Conservation (phyloP, 1,284 basidiomycete species). For the Cryptococcus neoformans region DNA sequence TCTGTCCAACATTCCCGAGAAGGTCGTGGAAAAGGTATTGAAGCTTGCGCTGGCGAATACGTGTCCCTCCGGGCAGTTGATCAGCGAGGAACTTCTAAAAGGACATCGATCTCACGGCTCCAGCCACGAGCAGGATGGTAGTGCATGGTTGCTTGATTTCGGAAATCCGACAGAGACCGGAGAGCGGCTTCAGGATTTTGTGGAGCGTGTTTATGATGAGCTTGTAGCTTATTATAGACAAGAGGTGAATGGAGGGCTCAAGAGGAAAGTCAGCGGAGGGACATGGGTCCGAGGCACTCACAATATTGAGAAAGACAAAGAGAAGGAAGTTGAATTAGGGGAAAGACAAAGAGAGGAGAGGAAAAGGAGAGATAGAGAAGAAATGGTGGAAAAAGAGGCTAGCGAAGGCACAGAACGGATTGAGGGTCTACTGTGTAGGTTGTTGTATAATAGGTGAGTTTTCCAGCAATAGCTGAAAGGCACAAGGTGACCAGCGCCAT, state of each 20-base stretch:
- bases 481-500: neutral
- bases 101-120: conserved; percentile 8
- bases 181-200: conserved; percentile 69
- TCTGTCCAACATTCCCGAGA: conserved; percentile 56
- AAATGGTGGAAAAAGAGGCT: conserved; percentile 41
- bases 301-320: neutral
- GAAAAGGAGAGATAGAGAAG: conserved; percentile 43
- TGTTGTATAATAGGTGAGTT: conserved; percentile 68
- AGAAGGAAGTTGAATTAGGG: conserved; percentile 13
- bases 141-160: conserved; percentile 26
- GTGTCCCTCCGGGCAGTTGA: conserved; percentile 14
- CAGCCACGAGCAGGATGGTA: conserved; percentile 4
- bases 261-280: conserved; percentile 32
- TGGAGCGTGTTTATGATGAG: conserved; percentile 60
- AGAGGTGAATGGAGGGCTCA: conserved; percentile 20
- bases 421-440: conserved; percentile 63
- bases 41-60: conserved; percentile 35
- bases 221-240: conserved; percentile 47
- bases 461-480: neutral
- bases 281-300: conserved; percentile 10
- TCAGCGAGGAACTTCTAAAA: conserved; percentile 28
- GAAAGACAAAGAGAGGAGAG: conserved; percentile 15
- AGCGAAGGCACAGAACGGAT: conserved; percentile 61
- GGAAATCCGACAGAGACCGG: conserved; percentile 50
- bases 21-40: conserved; percentile 62